Percentiles rank a stretch among this genome's conserved stretches.
These are phyloP conservation scores for Mycena alexandri DNA, from an alignment of 768 basidiomycete species.

Conservation along the genomic window DNA sequence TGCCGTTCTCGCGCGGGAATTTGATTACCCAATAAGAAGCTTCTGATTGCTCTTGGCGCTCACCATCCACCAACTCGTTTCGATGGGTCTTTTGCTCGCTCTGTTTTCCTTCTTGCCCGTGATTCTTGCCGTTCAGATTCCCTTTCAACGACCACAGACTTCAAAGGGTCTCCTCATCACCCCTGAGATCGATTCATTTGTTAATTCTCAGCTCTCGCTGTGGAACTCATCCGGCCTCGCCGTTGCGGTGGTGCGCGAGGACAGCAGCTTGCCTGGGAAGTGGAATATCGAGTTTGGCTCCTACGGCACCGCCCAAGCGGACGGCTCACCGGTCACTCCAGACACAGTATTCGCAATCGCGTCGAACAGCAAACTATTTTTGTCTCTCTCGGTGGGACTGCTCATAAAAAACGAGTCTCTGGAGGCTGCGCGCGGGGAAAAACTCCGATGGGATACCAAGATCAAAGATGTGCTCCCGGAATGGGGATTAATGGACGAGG, in stretches of 20 bases:
- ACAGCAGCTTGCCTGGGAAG: conserved; percentile 34
- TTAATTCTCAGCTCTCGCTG: conserved; percentile 41
- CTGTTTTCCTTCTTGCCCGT: too few species aligned
- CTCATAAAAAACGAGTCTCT: conserved; percentile 54
- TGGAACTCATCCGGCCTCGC: conserved; percentile 57
- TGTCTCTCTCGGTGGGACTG: conserved; percentile 54
- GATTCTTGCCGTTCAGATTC: too few species aligned
- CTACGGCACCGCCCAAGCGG: conserved; percentile 51
- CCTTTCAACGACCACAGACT: background rate
- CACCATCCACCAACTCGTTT: too few species aligned
- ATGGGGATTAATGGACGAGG: conserved; percentile 55
- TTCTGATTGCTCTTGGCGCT: too few species aligned
- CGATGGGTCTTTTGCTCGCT: too few species aligned
- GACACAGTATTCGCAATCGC: conserved; percentile 61
- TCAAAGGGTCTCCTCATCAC: conserved; percentile 18
- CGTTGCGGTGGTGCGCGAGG: conserved; percentile 54
- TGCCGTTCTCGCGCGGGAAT: too few species aligned
- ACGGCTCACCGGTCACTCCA: conserved; percentile 53
- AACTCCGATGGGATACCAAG: conserved; percentile 54
- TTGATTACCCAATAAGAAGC: too few species aligned
- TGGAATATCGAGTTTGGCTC: conserved; percentile 56
- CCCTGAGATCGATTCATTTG: conserved; percentile 33
- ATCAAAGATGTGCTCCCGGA: conserved; percentile 52
- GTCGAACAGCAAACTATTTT: conserved; percentile 60
- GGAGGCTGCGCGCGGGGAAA: conserved; percentile 44